phyloP scores from a whole-genome alignment of 352 stramenopile genomes.

The Phytophthora boehmeriae region DNA sequence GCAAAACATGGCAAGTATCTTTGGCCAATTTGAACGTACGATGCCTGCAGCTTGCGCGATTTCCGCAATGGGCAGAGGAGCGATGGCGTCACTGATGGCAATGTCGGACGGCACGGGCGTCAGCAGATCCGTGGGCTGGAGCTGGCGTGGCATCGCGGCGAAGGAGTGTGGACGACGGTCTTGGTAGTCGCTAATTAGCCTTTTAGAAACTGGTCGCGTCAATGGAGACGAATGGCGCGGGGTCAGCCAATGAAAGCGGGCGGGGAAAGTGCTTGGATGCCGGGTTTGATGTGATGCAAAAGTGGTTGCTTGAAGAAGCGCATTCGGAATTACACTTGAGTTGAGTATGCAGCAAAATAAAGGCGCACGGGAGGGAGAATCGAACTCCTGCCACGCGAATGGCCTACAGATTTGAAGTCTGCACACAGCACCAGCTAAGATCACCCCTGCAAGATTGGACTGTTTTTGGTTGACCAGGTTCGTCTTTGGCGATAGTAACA shows the following conservation, averaged over 20 bases:
- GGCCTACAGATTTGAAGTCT: constrained; percentile 94
- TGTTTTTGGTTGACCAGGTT: not conserved
- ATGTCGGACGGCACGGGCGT: constrained; percentile 83
- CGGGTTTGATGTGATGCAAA: constrained; percentile 18
- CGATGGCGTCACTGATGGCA: constrained; percentile 78
- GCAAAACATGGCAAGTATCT: constrained; percentile 18
- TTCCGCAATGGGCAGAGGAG: constrained; percentile 68
- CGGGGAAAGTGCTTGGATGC: constrained; percentile 34
- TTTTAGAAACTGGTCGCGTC: constrained; percentile 16
- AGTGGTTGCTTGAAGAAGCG: constrained; percentile 29
- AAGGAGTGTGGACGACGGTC: constrained; percentile 1
- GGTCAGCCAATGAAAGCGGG: constrained; percentile 26
- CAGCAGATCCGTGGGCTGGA: constrained; percentile 66
- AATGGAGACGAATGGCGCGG: constrained; percentile 11
- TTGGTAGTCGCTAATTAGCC: constrained; percentile 33
- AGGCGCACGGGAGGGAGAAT: constrained; percentile 91
- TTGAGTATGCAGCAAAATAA: constrained; percentile 34
- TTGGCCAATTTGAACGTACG: constrained; percentile 35
- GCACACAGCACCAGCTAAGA: constrained; percentile 90
- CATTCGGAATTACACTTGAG: not conserved
- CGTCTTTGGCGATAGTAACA: too few species aligned
- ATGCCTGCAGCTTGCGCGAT: constrained; percentile 71
- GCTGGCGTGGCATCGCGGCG: constrained; percentile 49
- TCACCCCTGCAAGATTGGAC: constrained; percentile 65
- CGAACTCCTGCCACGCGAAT: constrained; percentile 90